phyloP scores from a whole-genome alignment of 1,284 basidiomycete genomes.

The Fomitopsis schrenkii region DNA sequence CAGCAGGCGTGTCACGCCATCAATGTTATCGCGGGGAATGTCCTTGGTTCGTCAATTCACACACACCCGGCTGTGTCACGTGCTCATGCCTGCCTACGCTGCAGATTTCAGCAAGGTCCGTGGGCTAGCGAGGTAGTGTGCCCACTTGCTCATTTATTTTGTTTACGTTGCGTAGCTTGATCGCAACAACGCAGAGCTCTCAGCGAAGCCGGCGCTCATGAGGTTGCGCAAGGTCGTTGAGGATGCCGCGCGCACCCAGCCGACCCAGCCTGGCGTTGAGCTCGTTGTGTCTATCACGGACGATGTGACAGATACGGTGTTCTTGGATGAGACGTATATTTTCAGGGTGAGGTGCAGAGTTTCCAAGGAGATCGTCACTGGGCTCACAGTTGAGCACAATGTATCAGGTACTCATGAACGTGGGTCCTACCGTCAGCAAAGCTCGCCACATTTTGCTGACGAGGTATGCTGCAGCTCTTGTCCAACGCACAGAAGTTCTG shows the following conservation, averaged over 20 bases:
- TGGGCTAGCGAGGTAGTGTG: not conserved
- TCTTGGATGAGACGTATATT: slow-evolving; percentile 28
- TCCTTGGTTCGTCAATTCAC: slow-evolving; percentile 20
- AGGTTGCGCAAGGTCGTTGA: slow-evolving; percentile 27
- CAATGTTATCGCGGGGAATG: slow-evolving; percentile 30
- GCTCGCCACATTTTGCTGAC: not conserved
- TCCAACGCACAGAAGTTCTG: slow-evolving; percentile 31
- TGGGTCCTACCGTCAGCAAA: slow-evolving; percentile 8
- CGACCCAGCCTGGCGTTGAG: slow-evolving; percentile 20
- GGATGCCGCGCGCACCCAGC: slow-evolving; percentile 25
- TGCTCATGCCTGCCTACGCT: not conserved
- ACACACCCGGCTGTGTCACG: not conserved
- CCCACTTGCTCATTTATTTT: not conserved
- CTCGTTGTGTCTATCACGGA: slow-evolving; percentile 23
- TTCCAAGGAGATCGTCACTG: not conserved
- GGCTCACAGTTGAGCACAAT: not conserved
- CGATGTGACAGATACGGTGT: slow-evolving; percentile 22
- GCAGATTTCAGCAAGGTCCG: slow-evolving; percentile 28
- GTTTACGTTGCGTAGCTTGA: slow-evolving; percentile 17
- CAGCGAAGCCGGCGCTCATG: slow-evolving; percentile 26
- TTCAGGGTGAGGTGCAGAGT: slow-evolving; percentile 20
- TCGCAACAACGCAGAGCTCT: slow-evolving; percentile 26
- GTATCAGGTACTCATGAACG: slow-evolving; percentile 27
- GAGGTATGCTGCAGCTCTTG: slow-evolving; percentile 16
- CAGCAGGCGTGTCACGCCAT: slow-evolving; percentile 30